Conservation (phyloP, 306 rosid species). For the Carpinus viminea region DNA sequence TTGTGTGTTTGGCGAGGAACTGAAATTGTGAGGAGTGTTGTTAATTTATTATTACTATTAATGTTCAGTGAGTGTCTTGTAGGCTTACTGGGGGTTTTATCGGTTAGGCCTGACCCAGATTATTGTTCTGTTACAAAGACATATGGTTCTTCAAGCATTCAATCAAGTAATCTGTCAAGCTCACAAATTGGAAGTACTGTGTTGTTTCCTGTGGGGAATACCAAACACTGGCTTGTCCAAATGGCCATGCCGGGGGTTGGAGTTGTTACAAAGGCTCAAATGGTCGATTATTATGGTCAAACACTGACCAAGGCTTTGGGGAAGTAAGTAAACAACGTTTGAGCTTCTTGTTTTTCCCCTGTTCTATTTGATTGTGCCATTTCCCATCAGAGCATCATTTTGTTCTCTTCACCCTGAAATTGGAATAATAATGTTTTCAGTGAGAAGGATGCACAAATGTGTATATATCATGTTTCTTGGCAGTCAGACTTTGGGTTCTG, state of each 20-base stretch:
- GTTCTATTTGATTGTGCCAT: neutral
- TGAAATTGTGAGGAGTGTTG: conserved; percentile 1
- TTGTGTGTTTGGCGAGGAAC: conserved; percentile 10
- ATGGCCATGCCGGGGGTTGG: conserved; percentile 74
- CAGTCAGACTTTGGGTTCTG: conserved; percentile 76
- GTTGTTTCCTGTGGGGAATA: conserved; percentile 65
- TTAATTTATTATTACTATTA: neutral
- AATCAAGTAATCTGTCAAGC: conserved; percentile 14
- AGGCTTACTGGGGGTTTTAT: conserved; percentile 67
- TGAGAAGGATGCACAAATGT: conserved; percentile 88
- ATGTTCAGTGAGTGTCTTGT: conserved; percentile 20
- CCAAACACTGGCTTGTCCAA: conserved; percentile 84
- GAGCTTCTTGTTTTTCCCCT: neutral
- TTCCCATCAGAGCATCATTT: neutral
- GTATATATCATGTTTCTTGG: conserved; percentile 90
- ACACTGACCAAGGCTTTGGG: conserved; percentile 76
- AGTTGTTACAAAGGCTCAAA: conserved; percentile 87
- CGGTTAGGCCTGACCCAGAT: conserved; percentile 61
- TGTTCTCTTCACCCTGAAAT: conserved; percentile 22
- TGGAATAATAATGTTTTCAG: conserved; percentile 43
- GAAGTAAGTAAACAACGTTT: conserved; percentile 64
- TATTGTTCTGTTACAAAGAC: conserved; percentile 49
- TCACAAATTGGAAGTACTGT: conserved; percentile 31
- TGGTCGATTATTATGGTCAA: conserved; percentile 80
- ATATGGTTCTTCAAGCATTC: conserved; percentile 42